These are phyloP conservation scores for Clonostachys byssicola DNA, from an alignment of 2,329 filamentous ascomycete genomes.

Conservation along the genomic window DNA sequence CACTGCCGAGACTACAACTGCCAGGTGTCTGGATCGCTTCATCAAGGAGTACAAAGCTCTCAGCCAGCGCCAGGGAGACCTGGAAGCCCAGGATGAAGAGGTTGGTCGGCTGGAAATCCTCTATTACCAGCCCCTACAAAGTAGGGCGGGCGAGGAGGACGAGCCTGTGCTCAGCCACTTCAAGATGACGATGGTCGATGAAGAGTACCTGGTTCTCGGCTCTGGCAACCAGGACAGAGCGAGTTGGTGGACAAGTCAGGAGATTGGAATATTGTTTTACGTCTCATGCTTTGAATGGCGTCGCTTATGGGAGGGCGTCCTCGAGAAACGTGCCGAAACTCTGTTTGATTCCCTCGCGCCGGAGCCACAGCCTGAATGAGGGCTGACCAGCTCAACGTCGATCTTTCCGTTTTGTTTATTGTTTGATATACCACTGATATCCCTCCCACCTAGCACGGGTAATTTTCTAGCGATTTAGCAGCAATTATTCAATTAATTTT, in stretches of 20 bases:
- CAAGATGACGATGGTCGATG: slow-evolving; percentile 73
- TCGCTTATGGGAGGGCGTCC: slow-evolving; percentile 30
- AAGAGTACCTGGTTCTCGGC: slow-evolving; percentile 63
- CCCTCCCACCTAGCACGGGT: too few relatives aligned
- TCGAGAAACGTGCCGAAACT: slow-evolving; percentile 27
- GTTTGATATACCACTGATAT: too few relatives aligned
- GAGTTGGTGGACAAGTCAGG: slow-evolving; percentile 84
- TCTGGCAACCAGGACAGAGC: slow-evolving; percentile 83
- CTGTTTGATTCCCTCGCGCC: slow-evolving; percentile 10
- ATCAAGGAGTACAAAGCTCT: slow-evolving; percentile 45
- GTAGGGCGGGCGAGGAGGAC: slow-evolving; percentile 21
- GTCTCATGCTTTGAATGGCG: slow-evolving; percentile 29
- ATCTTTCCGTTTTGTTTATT: too few relatives aligned
- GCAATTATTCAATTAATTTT: too few relatives aligned
- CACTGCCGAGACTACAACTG: slow-evolving; percentile 72
- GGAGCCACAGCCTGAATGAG: too few relatives aligned
- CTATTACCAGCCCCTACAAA: slow-evolving; percentile 46
- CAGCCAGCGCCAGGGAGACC: slow-evolving; percentile 9
- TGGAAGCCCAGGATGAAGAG: slow-evolving; percentile 30
- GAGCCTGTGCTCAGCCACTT: slow-evolving; percentile 73
- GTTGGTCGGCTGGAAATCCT: slow-evolving; percentile 50
- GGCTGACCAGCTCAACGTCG: too few relatives aligned
- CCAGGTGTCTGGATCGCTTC: slow-evolving; percentile 56
- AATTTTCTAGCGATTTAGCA: too few relatives aligned
- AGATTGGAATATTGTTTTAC: slow-evolving; percentile 64